Conservation (phyloP, 2,329 filamentous ascomycete genomes). For the Cladosporium sp. region DNA sequence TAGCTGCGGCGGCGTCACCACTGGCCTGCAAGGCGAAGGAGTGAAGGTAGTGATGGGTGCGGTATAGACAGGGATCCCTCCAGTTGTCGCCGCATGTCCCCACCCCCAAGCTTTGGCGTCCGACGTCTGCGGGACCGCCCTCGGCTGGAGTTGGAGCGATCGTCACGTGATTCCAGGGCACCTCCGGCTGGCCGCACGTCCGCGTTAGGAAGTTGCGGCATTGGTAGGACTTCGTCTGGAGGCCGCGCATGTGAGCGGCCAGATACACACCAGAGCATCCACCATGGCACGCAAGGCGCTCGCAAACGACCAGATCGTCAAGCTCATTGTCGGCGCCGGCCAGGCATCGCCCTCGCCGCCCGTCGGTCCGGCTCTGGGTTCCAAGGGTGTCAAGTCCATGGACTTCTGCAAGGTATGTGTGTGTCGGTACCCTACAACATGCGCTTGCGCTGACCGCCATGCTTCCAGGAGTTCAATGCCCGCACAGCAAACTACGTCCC, state of each 20-base stretch:
- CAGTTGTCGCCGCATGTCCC: too few relatives aligned
- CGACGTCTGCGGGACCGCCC: too few relatives aligned
- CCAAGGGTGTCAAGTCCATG: conserved; percentile 98
- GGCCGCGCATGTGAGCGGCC: conserved; percentile 6
- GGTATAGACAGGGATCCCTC: too few relatives aligned
- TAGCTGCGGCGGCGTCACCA: too few relatives aligned
- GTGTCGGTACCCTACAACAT: background rate
- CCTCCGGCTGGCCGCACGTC: background rate
- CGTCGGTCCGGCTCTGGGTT: conserved; percentile 91
- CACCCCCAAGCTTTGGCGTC: too few relatives aligned
- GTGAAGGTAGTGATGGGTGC: too few relatives aligned
- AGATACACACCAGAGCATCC: background rate
- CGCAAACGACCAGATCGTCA: conserved; percentile 70
- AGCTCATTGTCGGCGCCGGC: conserved; percentile 93
- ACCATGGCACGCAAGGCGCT: conserved; percentile 48
- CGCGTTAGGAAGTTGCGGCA: conserved; percentile 9
- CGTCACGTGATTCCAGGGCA: background rate
- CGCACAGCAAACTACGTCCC: conserved; percentile 75
- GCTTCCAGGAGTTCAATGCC: conserved; percentile 84
- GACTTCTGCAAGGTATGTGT: conserved; percentile 92
- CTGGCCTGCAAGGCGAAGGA: too few relatives aligned
- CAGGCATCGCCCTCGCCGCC: conserved; percentile 92
- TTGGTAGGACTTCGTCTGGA: conserved; percentile 5
- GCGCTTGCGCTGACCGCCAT: conserved; percentile 9
- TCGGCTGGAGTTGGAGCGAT: background rate